These are phyloP conservation scores for Pseudopyricularia cyperi DNA, from an alignment of 2,329 filamentous ascomycete genomes.

Conservation along the genomic window DNA sequence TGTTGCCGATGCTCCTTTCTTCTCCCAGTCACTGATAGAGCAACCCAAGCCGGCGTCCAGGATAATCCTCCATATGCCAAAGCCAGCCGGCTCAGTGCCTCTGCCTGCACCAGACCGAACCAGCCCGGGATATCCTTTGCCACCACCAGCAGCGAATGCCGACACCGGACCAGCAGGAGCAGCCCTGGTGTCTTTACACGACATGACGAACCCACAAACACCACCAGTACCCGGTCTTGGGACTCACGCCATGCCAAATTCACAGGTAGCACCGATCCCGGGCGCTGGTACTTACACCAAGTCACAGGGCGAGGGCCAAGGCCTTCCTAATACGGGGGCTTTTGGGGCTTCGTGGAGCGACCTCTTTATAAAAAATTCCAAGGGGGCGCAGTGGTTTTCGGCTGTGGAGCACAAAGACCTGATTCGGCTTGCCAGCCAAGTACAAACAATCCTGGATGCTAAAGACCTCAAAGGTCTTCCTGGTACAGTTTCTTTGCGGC, in stretches of 20 bases:
- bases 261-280: background rate
- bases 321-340: background rate
- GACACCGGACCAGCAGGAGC: background rate
- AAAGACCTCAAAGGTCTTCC: background rate
- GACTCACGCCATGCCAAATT: background rate
- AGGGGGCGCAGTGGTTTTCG: background rate
- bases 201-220: too few species aligned
- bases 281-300: background rate
- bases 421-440: background rate
- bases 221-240: too few species aligned
- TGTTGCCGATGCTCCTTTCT: too few species aligned
- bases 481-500: background rate
- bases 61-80: background rate
- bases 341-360: background rate
- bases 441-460: background rate
- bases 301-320: background rate
- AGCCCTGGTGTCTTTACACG: background rate
- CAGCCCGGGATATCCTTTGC: background rate
- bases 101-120: background rate
- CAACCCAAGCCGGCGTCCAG: background rate
- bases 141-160: background rate
- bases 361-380: background rate
- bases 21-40: background rate
- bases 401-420: background rate
- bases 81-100: background rate